These are phyloP conservation scores for Scutellaria baicalensis DNA, from an alignment of 257 asterid species.

Conservation along the genomic window DNA sequence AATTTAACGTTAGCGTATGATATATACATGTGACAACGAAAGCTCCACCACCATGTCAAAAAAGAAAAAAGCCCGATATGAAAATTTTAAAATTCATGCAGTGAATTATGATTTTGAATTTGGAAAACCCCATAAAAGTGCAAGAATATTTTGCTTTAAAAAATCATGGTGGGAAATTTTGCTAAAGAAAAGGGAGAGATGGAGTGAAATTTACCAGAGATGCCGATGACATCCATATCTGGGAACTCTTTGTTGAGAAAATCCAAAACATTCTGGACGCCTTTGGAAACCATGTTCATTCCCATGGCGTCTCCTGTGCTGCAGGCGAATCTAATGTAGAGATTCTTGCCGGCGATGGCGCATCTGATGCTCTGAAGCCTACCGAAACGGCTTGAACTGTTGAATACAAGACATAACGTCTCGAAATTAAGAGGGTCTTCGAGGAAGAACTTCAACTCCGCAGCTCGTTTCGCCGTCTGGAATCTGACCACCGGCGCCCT, in stretches of 20 bases:
- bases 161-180: too few relatives aligned
- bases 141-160: too few relatives aligned
- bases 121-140: too few relatives aligned
- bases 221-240: constrained; percentile 43
- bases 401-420: constrained; percentile 26
- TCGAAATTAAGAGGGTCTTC: constrained; percentile 36
- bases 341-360: constrained; percentile 39
- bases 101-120: too few relatives aligned
- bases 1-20: too few relatives aligned
- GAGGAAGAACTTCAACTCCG: constrained; percentile 32
- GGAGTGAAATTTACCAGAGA: constrained; percentile 21
- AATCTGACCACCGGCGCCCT: constrained; percentile 40
- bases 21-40: too few relatives aligned
- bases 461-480: constrained; percentile 32
- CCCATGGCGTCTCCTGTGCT: constrained; percentile 51
- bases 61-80: too few relatives aligned
- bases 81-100: too few relatives aligned
- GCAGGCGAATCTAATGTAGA: constrained; percentile 34
- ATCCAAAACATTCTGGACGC: constrained; percentile 37
- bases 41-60: too few relatives aligned
- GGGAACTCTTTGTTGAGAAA: constrained; percentile 30
- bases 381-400: constrained; percentile 39
- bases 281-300: constrained; percentile 43
- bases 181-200: background rate
- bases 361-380: constrained; percentile 38